Conservation (phyloP, 2,329 filamentous ascomycete species). For the Xylariaceae sp. region DNA sequence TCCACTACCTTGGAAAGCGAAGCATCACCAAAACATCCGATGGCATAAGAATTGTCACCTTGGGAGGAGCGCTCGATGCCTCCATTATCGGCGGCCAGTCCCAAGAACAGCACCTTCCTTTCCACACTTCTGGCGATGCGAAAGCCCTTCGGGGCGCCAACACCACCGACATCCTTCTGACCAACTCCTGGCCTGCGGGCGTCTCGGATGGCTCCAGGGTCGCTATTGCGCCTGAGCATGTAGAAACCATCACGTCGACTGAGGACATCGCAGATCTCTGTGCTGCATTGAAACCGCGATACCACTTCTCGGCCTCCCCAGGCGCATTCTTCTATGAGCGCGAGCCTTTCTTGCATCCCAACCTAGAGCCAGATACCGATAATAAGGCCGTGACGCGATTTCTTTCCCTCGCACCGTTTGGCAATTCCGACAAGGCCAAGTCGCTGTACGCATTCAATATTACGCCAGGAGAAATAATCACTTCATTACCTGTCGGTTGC, state of each 20-base stretch:
- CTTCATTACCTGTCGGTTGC: slow-evolving; percentile 62
- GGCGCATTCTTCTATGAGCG: slow-evolving; percentile 74
- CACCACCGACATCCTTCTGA: slow-evolving; percentile 80
- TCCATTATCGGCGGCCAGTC: slow-evolving; percentile 59
- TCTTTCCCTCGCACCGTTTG: slow-evolving; percentile 78
- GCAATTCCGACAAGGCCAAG: slow-evolving; percentile 73
- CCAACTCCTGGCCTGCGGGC: slow-evolving; percentile 76
- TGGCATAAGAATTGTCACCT: slow-evolving; percentile 78
- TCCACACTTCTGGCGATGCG: slow-evolving; percentile 73
- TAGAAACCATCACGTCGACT: slow-evolving; percentile 50
- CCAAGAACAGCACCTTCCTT: slow-evolving; percentile 70
- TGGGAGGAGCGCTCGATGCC: slow-evolving; percentile 70
- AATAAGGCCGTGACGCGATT: slow-evolving; percentile 72
- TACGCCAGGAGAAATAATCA: slow-evolving; percentile 57
- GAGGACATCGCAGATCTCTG: slow-evolving; percentile 75
- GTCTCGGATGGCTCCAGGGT: slow-evolving; percentile 68
- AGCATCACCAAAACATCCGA: slow-evolving; percentile 86
- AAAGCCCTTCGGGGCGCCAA: slow-evolving; percentile 72
- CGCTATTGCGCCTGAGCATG: slow-evolving; percentile 49
- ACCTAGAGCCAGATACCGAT: slow-evolving; percentile 40
- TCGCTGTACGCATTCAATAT: slow-evolving; percentile 75
- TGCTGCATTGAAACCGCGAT: slow-evolving; percentile 76
- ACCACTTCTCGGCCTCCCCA: slow-evolving; percentile 75
- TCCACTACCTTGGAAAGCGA: slow-evolving; percentile 84
- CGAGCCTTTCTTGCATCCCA: slow-evolving; percentile 80